Percentiles rank a stretch among this genome's conserved stretches.
Conservation (phyloP, 176 grass and related monocot genomes). For the Ensete ventricosum region DNA sequence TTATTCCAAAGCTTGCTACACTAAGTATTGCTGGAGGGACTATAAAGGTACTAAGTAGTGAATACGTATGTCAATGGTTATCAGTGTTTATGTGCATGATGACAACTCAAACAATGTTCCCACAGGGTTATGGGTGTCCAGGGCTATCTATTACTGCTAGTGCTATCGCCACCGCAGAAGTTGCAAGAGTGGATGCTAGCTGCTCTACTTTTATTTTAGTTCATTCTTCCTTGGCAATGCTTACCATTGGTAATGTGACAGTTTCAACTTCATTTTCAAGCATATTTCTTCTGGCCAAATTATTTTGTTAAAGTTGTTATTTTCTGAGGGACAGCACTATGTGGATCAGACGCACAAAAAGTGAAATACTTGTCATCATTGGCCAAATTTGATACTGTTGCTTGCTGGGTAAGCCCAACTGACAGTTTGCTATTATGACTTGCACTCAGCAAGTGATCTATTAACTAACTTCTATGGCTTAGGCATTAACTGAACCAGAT, state of each 20-base stretch:
- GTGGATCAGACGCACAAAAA: conserved; percentile 95
- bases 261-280: conserved; percentile 4
- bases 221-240: conserved; percentile 81
- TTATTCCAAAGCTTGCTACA: conserved; percentile 59
- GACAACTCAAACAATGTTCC: conserved; percentile 6
- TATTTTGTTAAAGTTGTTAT: conserved; percentile 4
- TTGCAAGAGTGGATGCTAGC: conserved; percentile 85
- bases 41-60: conserved; percentile 42
- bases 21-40: conserved; percentile 55
- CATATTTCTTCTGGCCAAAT: not conserved
- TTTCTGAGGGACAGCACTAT: conserved; percentile 45
- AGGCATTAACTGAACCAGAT: conserved; percentile 90
- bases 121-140: conserved; percentile 72
- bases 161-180: conserved; percentile 69
- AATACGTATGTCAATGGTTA: conserved; percentile 3
- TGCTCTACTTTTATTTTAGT: conserved; percentile 84
- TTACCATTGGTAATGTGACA: conserved; percentile 52
- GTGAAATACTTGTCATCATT: conserved; percentile 48
- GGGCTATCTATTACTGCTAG: conserved; percentile 54
- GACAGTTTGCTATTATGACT: not conserved
- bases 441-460: not conserved
- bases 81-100: conserved; percentile 5
- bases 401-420: conserved; percentile 46
- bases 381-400: conserved; percentile 44
- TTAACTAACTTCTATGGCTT: conserved; percentile 11